Base-by-base conservation (phyloP, 345 rosid genomes). In the Zanthoxylum bungeanum region DNA sequence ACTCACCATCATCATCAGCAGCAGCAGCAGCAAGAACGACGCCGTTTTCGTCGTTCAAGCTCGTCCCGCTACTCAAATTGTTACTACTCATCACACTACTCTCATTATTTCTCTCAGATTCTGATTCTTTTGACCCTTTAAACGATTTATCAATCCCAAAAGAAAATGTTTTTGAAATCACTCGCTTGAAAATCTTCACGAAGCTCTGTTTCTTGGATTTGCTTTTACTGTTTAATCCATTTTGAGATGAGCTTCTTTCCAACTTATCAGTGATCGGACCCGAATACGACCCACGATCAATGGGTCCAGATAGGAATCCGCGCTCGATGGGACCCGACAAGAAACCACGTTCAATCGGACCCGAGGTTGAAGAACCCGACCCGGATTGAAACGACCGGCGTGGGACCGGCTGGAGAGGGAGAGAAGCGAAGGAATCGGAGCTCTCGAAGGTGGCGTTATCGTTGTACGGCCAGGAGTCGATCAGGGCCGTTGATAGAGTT, bases 251-350 rank as follows among this genome's bases (percentile, higher is more conserved):
- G 75, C 89, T 89, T 46, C 82, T 78, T 42, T 80, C 77, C 44
- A 72, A 77, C 82, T 71, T 80, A 33, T 17, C 57, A 50, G 75
- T 82, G 4, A 82, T 77, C 46, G 90, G 86, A 22, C 88, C 88
- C 51, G 88, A 84, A 59, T 75, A 79, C 72, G 80, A 52, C 66
- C 73, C 80, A 6, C 69, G 66, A 65, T 93, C 97, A 46, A 86
- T 72, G 51, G 86, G 87, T 69, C 87, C 90, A 39, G 90, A 84
- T 42, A 65, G 69, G n/a, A 79, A 69, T 17, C 89, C 91, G 16
- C 87, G 90, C 74, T 93, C 97, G 62, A 91, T 76, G 8, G 98
- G 98, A 74, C 98, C 97, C 56, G 97, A 94, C 87, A 87, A 74
- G 80, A 94, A 90, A 14, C 95, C 93, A 60, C 97, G 80, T 73